Percentiles rank a stretch among this genome's conserved stretches.
phyloP scores from a whole-genome alignment of 306 rosid species.

The Medicago ruthenica region DNA sequence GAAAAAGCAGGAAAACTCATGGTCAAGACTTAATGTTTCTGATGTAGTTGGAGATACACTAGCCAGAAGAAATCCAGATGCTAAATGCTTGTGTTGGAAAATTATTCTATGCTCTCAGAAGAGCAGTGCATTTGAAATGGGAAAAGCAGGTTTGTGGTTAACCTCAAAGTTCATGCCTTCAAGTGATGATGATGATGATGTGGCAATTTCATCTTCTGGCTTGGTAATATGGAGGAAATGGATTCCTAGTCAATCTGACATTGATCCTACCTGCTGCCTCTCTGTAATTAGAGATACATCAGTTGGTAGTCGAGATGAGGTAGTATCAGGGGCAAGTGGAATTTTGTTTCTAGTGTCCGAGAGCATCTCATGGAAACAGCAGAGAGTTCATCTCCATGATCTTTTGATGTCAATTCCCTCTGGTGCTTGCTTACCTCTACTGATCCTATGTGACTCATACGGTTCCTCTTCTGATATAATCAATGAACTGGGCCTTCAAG shows the following conservation, averaged over 20 bases:
- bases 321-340: conserved; percentile 75
- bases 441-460: conserved; percentile 63
- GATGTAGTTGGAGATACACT: conserved; percentile 62
- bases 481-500: conserved; percentile 66
- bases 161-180: conserved; percentile 80
- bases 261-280: conserved; percentile 68
- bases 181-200: conserved; percentile 44
- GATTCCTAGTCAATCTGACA: conserved; percentile 53
- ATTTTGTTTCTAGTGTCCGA: conserved; percentile 73
- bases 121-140: conserved; percentile 47
- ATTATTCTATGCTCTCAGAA: conserved; percentile 64
- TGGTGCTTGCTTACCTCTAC: conserved; percentile 80
- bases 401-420: conserved; percentile 73
- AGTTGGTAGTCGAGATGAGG: conserved; percentile 55
- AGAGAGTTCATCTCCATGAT: conserved; percentile 64
- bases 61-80: conserved; percentile 63
- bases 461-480: conserved; percentile 53
- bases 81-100: conserved; percentile 88
- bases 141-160: conserved; percentile 71
- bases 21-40: conserved; percentile 81
- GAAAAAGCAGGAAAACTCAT: conserved; percentile 67
- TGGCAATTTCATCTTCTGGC: conserved; percentile 70
- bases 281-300: conserved; percentile 73
- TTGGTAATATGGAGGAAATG: conserved; percentile 84
- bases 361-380: conserved; percentile 70